These are phyloP conservation scores for Lindgomyces ingoldianus DNA, from an alignment of 495 filamentous ascomycete species.

Conservation along the genomic window DNA sequence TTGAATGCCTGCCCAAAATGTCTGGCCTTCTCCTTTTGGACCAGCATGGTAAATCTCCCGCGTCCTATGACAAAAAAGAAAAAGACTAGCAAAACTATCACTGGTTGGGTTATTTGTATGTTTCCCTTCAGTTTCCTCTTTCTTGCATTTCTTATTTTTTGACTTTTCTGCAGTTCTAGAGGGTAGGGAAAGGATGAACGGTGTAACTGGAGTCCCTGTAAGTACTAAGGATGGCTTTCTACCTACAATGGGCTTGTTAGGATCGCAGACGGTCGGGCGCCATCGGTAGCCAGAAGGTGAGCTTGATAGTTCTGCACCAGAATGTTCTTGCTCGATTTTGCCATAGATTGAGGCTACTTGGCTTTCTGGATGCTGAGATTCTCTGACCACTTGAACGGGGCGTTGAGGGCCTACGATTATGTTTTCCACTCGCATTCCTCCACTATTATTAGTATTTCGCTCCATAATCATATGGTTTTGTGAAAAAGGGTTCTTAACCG, in stretches of 20 bases:
- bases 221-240: no score
- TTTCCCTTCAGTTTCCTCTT: neutral
- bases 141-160: neutral
- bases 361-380: neutral
- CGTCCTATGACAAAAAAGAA: neutral
- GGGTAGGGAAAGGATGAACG: no score
- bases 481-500: neutral
- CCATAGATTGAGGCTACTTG: neutral
- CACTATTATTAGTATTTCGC: neutral
- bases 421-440: neutral
- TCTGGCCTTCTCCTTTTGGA: conserved; percentile 6
- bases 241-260: no score
- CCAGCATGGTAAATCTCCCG: conserved; percentile 10
- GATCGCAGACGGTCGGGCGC: neutral
- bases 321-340: neutral
- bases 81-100: neutral
- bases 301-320: neutral
- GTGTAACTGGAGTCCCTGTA: no score
- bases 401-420: neutral
- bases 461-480: neutral
- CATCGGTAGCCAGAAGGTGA: neutral
- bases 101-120: neutral
- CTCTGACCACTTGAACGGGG: neutral
- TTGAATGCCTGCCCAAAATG: neutral
- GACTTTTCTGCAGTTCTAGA: neutral